Evolutionary conservation across 768 basidiomycete genomes (phyloP), one percentile per base, ranked within the genome.

Genomic region (Pulveroboletus sp.): DNA sequence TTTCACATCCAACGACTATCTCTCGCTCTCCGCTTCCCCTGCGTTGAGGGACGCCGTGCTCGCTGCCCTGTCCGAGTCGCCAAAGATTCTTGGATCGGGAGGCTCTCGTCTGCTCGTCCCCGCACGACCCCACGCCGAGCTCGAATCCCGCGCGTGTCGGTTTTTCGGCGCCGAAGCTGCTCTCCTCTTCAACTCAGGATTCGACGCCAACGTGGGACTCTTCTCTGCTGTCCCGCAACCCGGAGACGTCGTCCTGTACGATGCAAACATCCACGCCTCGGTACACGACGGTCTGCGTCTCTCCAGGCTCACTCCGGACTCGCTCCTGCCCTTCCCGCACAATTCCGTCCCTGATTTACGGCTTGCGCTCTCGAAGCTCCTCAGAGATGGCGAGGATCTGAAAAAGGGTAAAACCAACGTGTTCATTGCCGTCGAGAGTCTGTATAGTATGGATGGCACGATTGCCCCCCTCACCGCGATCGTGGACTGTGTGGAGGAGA

Each of bases 371-470:
- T 40, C 50, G 2, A 59, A 59, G 13, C 69, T 87, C 38, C 51
- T 71, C 15, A 47, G 62, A 3, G 70, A 72, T 40, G 63, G 67
- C n/a, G 61, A 65, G 0, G 68, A 61, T 33, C 58, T 82, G 14
- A 57, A 55, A 47, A 51, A 57, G 0, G 81, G 80, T 0, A 64
- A 69, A 26, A 54, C 55, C 32, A 83, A 73, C 57, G 69, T 89
- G 4, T 96, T 94, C 61, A 67, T 98, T 11, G 83, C 90, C 0
- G 83, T 96, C 7, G 95, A 98, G 74, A 85, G 82, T 33, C 67
- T 97, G 39, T 97, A 97, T 58, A 89, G 86, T 49, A 98, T 98
- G 95, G 95, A 98, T 57, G 95, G 95, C 13, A 95, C 93, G 26
- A 77, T 95, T 51, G 77, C 86, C 0, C 93, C 92, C 0, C 72